These are phyloP conservation scores for Tetrahymena borealis DNA, from an alignment of 73 alveolate species.

Conservation along the genomic window DNA sequence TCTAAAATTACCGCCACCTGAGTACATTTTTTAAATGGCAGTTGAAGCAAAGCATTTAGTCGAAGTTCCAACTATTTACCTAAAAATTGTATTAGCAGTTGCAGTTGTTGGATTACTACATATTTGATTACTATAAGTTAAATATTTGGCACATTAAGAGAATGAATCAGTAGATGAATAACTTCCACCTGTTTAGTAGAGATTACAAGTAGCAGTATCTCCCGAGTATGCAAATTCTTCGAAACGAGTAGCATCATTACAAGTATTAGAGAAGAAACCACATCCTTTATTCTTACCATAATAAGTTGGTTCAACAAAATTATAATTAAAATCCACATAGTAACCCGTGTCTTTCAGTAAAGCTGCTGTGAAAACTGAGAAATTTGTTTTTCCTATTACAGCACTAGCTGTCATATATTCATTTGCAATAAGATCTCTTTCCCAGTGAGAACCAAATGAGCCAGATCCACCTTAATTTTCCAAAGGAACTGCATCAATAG, in stretches of 20 bases:
- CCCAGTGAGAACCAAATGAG: constrained; percentile 22
- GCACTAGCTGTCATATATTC: constrained; percentile 40
- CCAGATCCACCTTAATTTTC: constrained; percentile 27
- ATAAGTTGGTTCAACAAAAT: background rate
- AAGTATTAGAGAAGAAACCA: background rate
- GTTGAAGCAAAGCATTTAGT: background rate
- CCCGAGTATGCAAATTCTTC: background rate
- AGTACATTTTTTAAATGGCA: background rate
- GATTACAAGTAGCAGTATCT: background rate
- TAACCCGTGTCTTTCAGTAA: background rate
- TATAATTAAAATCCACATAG: background rate
- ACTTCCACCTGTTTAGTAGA: background rate
- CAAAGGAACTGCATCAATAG: constrained; percentile 6
- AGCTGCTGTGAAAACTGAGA: background rate
- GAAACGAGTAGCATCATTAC: background rate
- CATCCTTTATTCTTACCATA: background rate
- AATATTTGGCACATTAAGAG: background rate
- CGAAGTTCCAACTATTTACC: background rate
- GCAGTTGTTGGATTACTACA: background rate
- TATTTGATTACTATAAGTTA: background rate
- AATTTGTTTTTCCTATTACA: background rate
- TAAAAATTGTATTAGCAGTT: background rate
- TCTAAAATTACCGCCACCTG: background rate
- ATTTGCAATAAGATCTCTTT: background rate
- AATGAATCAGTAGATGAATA: background rate